A percentile compares a stretch with the other conserved stretches of the same genome.
Conservation (phyloP, 225 moss, liverwort and hornwort genomes). For the Antitrichia curtipendula region DNA sequence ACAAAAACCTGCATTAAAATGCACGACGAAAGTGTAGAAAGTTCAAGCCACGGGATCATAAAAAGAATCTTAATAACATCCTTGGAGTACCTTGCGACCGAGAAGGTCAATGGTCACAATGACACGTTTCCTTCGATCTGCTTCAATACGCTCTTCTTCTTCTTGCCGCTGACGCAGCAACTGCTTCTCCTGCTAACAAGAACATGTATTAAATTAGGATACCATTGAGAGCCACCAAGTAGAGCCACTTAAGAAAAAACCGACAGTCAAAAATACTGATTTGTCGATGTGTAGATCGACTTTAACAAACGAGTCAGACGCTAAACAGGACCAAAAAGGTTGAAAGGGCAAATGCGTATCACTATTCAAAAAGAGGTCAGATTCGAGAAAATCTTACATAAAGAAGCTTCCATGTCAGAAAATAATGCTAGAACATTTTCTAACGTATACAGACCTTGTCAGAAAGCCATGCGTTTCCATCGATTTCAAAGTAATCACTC, state of each 20-base stretch:
- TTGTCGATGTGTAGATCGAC: neutral
- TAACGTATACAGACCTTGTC: slow-evolving; percentile 40
- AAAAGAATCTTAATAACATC: neutral
- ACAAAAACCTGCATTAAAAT: neutral
- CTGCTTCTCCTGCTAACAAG: slow-evolving; percentile 58
- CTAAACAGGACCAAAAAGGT: neutral
- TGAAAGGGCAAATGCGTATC: neutral
- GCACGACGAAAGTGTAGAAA: neutral
- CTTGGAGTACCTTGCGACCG: slow-evolving; percentile 72
- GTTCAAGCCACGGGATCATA: neutral
- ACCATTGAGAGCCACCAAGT: neutral
- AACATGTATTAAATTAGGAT: neutral
- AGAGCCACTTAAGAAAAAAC: neutral
- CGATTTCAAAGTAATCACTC: slow-evolving; percentile 91
- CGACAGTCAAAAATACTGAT: neutral
- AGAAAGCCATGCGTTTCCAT: slow-evolving; percentile 87
- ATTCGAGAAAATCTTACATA: neutral
- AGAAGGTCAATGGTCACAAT: slow-evolving; percentile 86
- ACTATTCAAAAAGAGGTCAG: neutral
- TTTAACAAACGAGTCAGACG: neutral
- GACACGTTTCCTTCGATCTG: slow-evolving; percentile 74
- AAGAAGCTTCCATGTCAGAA: neutral
- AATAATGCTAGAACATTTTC: neutral
- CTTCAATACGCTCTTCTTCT: slow-evolving; percentile 68
- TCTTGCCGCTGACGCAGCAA: slow-evolving; percentile 58